Evolutionary conservation across 2,329 filamentous ascomycete species (phyloP), one percentile per base, ranked within the genome.

Genomic region (Fusarium sp.): DNA sequence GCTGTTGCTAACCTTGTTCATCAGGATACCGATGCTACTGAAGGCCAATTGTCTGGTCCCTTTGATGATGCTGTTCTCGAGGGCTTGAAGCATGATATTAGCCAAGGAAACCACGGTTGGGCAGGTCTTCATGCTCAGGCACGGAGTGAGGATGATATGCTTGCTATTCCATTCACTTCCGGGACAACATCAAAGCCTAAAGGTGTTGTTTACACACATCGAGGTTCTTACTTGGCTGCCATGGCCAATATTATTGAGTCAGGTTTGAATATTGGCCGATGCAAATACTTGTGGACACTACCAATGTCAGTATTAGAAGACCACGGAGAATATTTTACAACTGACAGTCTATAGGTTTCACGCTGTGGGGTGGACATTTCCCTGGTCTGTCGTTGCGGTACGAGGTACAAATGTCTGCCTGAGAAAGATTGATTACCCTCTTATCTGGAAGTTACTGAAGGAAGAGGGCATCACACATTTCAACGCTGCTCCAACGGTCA

Each of bases 381-480:
- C 93, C 0, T 97, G 94, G 96, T 88, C 94, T 3, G 87, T 98
- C n/a, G 97, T 93, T 13, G 93, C 94, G 2, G 94, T 96, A 7
- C 87, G 96, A 66, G 96, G 95, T n/a, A 97, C 95, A 5, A 94
- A 98, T 79, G 94, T 97, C 78, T 98, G 94, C 75, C 84, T 99
- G 20, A 88, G 96, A 65, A 98, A 97, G 83, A 93, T 99, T 70
- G 94, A 98, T 80, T 99, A 99, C 77, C 89, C 93, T 0, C 85
- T 95, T 62, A 97, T 99, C 64, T 99, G 96, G 96, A 87, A 88
- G 50, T 82, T 99, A 6, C 83, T 99, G 34, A 97, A 94, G 76
- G 88, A 93, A 55, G 93, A 98, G 80, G 85, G 88, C 9, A 92
- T 99, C 69, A 98, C 94, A 1, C 96, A 99, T 80, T 98, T 97